Evolutionary conservation across 768 basidiomycete species (phyloP).

Genomic region (Flagelloscypha sp.): DNA sequence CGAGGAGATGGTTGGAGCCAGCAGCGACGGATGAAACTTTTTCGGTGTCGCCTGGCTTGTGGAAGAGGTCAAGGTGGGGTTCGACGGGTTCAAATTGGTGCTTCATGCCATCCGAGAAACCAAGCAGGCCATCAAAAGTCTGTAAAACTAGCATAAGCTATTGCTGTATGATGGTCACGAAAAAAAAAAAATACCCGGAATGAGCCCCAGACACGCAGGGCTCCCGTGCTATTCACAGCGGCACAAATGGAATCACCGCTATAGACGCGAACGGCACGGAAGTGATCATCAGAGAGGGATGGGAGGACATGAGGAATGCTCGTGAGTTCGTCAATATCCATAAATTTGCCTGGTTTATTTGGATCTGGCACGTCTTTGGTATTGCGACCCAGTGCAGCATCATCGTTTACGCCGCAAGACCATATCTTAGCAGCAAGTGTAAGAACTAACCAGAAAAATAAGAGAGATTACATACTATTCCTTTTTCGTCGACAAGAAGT

Average conservation of each 20-base stretch:
- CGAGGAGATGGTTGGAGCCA: conserved; percentile 85
- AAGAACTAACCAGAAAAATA: conserved; percentile 6
- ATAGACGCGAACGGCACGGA: conserved; percentile 75
- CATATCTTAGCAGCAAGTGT: conserved; percentile 56
- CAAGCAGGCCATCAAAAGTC: conserved; percentile 77
- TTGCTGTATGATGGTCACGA: conserved; percentile 3
- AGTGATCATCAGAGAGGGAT: conserved; percentile 65
- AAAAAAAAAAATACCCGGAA: conserved; percentile 60
- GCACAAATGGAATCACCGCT: conserved; percentile 87
- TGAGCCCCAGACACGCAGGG: conserved; percentile 80
- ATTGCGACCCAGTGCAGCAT: conserved; percentile 77
- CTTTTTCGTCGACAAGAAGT: conserved; percentile 81
- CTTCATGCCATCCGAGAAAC: conserved; percentile 61
- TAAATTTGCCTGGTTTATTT: conserved; percentile 45
- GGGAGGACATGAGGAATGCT: conserved; percentile 59
- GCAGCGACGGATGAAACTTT: conserved; percentile 69
- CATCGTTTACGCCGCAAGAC: conserved; percentile 84
- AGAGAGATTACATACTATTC: conserved; percentile 46
- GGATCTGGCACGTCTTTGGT: conserved; percentile 57
- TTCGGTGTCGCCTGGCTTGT: conserved; percentile 57
- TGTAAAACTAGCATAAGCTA: conserved; percentile 19
- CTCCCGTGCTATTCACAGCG: conserved; percentile 71
- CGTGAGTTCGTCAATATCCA: conserved; percentile 48
- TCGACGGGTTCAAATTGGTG: conserved; percentile 61
- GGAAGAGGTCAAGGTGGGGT: conserved; percentile 47